phyloP scores from a whole-genome alignment of 2,329 filamentous ascomycete species.

The Ophiobolus disseminans region DNA sequence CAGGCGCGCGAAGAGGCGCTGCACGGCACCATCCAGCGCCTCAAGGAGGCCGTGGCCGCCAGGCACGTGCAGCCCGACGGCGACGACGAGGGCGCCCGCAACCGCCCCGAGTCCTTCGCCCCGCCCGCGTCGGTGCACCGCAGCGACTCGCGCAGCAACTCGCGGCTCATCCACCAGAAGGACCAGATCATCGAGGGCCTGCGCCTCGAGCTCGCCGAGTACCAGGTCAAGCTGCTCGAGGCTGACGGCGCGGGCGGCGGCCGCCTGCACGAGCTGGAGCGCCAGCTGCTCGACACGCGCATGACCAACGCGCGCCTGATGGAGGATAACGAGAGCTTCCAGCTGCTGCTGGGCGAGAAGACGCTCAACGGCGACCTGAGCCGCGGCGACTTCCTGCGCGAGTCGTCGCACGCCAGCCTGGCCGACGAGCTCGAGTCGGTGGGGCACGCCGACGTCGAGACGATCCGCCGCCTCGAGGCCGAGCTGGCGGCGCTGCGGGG shows the following conservation, averaged over 20 bases:
- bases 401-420: conserved; percentile 47
- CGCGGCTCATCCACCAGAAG: conserved; percentile 90
- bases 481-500: conserved; percentile 84
- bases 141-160: conserved; percentile 88
- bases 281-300: conserved; percentile 85
- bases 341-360: conserved; percentile 91
- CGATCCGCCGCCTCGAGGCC: conserved; percentile 71
- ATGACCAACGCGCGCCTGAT: conserved; percentile 96
- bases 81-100: conserved; percentile 66
- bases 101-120: conserved; percentile 82
- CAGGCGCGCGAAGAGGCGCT: conserved; percentile 85
- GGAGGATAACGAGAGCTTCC: conserved; percentile 99
- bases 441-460: conserved; percentile 58
- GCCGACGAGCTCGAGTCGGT: conserved; percentile 86
- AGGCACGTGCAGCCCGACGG: conserved; percentile 65
- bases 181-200: conserved; percentile 95
- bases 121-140: conserved; percentile 83
- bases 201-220: conserved; percentile 89
- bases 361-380: conserved; percentile 93
- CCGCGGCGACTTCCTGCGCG: conserved; percentile 78
- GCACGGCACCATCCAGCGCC: conserved; percentile 84
- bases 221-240: conserved; percentile 93
- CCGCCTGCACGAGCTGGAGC: conserved; percentile 87
- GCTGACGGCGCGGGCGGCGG: conserved; percentile 92
- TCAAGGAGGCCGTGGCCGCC: conserved; percentile 88